Base-by-base conservation (phyloP, 345 rosid species). In the Eucalyptus pauciflora region DNA sequence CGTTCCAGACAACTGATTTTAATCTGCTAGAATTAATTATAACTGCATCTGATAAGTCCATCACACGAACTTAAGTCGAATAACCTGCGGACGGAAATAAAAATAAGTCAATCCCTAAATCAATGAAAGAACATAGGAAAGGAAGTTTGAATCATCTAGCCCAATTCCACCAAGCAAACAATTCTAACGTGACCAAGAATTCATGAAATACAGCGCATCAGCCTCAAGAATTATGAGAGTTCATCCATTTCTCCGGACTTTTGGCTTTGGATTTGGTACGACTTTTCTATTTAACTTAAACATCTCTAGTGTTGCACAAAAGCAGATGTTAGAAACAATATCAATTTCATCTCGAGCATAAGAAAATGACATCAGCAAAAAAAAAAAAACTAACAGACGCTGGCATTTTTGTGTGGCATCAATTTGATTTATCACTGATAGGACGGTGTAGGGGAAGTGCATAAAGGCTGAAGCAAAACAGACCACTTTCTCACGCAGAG, bases 1-100 rank as follows among this genome's bases (percentile, higher is more conserved):
- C 99, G 79, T 95, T 96, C 99, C 99, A 96, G 49, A 96, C 99
- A 33, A 94, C 94, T 89, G 99, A 96, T 90, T 96, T 96, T 88
- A 96, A 88, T 89, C 98, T 93, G 92, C 95, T 94, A 5, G 98
- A 94, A 88, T 94, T 96, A 76, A 95, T 93, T 29, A 94, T 90
- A 89, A 96, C 97, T 29, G 95, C 99, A 91, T 95, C 99, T 86
- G 98, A 92, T 88, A 96, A 89, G 91, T 96, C 99, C 97, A 96
- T 95, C 90, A 89, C 87, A 15, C 29, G 4, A 22, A 86, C 87
- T 86, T 37, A 54, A 52, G 60, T 76, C 22, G 15, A 41, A 41
- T 41, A 76, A 76, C 24, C 85, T 76, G 85, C 16, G 2, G 9
- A 41, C 7, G 29, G 85, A 41, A 76, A 76, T 41, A 76, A 29